Conservation (phyloP, 495 filamentous ascomycete genomes). For the Chaetomium fimeti region DNA sequence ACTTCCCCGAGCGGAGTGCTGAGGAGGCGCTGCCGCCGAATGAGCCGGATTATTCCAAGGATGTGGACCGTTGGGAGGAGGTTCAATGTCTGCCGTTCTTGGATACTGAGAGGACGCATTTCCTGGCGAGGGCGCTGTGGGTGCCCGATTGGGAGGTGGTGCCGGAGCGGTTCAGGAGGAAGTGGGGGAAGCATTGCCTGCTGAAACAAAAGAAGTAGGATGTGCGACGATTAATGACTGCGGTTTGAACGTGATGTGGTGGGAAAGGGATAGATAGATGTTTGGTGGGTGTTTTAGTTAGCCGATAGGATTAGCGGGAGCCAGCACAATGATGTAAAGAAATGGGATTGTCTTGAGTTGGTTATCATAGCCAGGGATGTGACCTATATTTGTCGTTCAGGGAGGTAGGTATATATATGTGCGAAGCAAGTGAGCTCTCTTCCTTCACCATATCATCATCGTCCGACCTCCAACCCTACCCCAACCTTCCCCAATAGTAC, state of each 20-base stretch:
- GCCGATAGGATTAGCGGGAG: neutral
- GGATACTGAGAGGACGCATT: slow-evolving; percentile 69
- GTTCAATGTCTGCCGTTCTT: slow-evolving; percentile 75
- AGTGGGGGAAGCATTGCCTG: slow-evolving; percentile 83
- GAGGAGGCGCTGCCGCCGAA: slow-evolving; percentile 44
- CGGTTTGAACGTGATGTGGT: neutral
- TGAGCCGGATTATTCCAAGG: slow-evolving; percentile 73
- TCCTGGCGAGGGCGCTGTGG: slow-evolving; percentile 80
- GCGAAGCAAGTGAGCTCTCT: no score
- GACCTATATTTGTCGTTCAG: no score
- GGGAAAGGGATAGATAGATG: neutral
- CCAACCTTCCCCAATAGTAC: neutral
- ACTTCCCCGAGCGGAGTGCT: slow-evolving; percentile 60
- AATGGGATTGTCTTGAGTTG: neutral
- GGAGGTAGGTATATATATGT: no score
- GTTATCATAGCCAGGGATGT: no score
- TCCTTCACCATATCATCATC: no score
- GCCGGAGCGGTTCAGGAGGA: slow-evolving; percentile 64
- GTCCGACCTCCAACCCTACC: neutral
- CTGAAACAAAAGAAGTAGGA: slow-evolving; percentile 53
- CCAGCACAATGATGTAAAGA: neutral
- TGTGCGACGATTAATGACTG: neutral
- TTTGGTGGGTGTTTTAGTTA: neutral
- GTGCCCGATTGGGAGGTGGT: slow-evolving; percentile 70
- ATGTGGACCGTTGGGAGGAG: slow-evolving; percentile 68